A percentile compares a stretch with the other conserved stretches of the same genome.
Evolutionary conservation across 345 rosid species (phyloP).

Genomic region (Pistacia integerrima): DNA sequence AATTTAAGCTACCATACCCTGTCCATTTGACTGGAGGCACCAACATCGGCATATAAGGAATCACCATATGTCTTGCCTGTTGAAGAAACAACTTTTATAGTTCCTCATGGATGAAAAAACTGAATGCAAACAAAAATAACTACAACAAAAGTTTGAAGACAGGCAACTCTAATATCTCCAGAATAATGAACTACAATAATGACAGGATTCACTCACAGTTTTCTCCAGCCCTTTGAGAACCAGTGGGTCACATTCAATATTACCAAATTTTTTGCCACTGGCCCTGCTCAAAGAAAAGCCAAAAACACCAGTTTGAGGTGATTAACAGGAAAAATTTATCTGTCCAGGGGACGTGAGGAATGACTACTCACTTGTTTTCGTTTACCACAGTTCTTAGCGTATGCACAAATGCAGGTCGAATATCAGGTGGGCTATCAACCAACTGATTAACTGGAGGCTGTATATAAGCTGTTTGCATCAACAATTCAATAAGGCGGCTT

Average conservation of each 20-base stretch:
- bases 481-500: conserved; percentile 81
- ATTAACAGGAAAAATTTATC: neutral
- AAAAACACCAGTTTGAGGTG: conserved; percentile 18
- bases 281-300: conserved; percentile 46
- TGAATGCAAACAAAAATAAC: neutral
- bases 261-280: conserved; percentile 70
- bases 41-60: conserved; percentile 99
- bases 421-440: conserved; percentile 71
- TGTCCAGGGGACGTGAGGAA: conserved; percentile 22
- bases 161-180: neutral
- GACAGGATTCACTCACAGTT: conserved; percentile 60
- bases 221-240: conserved; percentile 85
- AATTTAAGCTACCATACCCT: conserved; percentile 54
- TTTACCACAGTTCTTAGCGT: conserved; percentile 48
- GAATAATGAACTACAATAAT: conserved; percentile 11
- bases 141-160: conserved; percentile 8
- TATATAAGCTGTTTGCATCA: conserved; percentile 78
- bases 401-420: conserved; percentile 93
- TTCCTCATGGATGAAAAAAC: conserved; percentile 3
- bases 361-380: conserved; percentile 53
- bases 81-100: conserved; percentile 24
- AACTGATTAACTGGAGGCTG: conserved; percentile 73
- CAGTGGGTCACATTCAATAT: conserved; percentile 78
- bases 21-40: conserved; percentile 95
- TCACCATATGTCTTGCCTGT: conserved; percentile 96